phyloP scores from a whole-genome alignment of 108 stramenopile species.

The Pseudonitzschia pungens region DNA sequence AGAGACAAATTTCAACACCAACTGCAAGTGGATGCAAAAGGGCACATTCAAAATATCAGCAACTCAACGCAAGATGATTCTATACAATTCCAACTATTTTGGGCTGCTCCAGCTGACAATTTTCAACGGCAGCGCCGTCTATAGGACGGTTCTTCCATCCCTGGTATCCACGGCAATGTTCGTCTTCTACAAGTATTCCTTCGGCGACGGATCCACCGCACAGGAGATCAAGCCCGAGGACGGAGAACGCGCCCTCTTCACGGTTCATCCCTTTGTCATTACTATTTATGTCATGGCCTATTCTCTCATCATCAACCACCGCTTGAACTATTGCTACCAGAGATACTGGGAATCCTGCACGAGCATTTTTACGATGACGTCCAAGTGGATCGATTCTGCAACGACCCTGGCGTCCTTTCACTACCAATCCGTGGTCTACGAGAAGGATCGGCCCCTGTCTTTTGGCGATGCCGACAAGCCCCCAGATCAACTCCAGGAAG shows the following conservation, averaged over 20 bases:
- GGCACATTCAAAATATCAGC: too few species aligned
- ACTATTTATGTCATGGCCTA: constrained; percentile 40
- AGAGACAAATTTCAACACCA: too few species aligned
- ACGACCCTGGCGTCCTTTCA: constrained; percentile 65
- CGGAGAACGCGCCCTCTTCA: neutral
- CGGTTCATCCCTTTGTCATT: constrained; percentile 46
- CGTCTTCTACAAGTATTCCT: constrained; percentile 18
- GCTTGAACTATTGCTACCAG: constrained; percentile 50
- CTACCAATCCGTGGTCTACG: constrained; percentile 54
- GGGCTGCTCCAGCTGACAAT: constrained; percentile 33
- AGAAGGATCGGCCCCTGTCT: constrained; percentile 42
- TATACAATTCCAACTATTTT: constrained; percentile 29
- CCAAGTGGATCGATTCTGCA: constrained; percentile 65
- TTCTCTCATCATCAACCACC: constrained; percentile 49
- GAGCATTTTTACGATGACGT: constrained; percentile 58
- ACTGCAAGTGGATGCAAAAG: too few species aligned
- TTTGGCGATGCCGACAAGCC: constrained; percentile 54
- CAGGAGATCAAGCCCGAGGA: neutral
- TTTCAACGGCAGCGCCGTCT: constrained; percentile 53
- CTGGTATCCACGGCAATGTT: constrained; percentile 29
- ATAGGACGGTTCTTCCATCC: constrained; percentile 42
- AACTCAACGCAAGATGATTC: constrained; percentile 34
- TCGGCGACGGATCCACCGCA: neutral
- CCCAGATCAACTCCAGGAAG: neutral
- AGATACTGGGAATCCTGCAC: constrained; percentile 70